Percentiles rank a stretch among this genome's conserved stretches.
Evolutionary conservation across 208 protist species (phyloP).

Genomic region (Crithidia brevicula): DNA sequence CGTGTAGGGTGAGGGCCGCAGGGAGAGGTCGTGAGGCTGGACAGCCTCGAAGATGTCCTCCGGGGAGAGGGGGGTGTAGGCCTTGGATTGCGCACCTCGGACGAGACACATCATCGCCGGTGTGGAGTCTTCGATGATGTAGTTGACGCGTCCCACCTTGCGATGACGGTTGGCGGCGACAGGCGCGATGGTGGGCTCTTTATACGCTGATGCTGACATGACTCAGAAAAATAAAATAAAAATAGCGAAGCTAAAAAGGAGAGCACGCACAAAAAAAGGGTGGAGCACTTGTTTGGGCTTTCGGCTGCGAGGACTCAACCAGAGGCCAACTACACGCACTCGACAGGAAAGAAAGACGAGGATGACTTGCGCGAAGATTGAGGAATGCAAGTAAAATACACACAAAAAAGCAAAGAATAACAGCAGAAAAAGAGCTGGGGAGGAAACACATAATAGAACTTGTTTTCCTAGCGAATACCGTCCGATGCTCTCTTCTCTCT

Average conservation of each 20-base stretch:
- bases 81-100: conserved; percentile 51
- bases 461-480: no score
- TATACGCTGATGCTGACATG: conserved; percentile 19
- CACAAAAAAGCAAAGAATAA: no score
- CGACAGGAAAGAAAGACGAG: no score
- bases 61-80: conserved; percentile 65
- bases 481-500: neutral
- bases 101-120: conserved; percentile 71
- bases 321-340: no score
- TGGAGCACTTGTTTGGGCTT: no score
- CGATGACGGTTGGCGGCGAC: conserved; percentile 16
- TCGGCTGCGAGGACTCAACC: no score
- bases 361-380: no score
- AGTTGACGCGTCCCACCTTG: conserved; percentile 47
- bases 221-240: neutral
- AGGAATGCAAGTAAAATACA: no score
- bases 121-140: conserved; percentile 59
- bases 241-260: neutral
- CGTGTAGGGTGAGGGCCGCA: conserved; percentile 63
- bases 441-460: no score
- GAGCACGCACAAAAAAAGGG: neutral
- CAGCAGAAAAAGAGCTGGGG: no score
- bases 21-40: conserved; percentile 59
- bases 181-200: conserved; percentile 18
- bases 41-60: conserved; percentile 47